phyloP scores from a whole-genome alignment of 192 early-diverging fungal genomes.

The Phycomyces nitens region DNA sequence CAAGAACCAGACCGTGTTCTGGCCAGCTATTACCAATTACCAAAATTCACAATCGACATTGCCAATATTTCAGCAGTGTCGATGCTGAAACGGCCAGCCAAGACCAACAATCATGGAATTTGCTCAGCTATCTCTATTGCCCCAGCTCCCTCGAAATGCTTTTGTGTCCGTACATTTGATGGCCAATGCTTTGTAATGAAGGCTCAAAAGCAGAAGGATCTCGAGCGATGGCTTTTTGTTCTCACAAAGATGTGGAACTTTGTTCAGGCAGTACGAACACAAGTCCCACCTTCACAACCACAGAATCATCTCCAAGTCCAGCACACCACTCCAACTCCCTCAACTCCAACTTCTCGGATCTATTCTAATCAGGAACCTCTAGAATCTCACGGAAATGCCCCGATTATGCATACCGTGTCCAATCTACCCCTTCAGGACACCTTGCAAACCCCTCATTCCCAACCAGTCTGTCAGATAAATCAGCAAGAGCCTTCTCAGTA shows the following conservation, averaged over 20 bases:
- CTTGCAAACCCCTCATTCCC: too few relatives aligned
- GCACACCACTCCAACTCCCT: constrained; percentile 1
- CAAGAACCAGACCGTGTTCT: constrained; percentile 46
- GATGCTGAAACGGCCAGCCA: constrained; percentile 18
- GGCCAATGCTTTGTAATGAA: constrained; percentile 25
- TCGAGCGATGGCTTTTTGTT: constrained; percentile 38
- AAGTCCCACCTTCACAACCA: too few relatives aligned
- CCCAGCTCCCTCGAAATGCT: constrained; percentile 2
- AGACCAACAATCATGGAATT: background rate
- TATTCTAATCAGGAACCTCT: background rate
- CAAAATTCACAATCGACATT: constrained; percentile 34
- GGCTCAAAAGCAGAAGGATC: constrained; percentile 35
- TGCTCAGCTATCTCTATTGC: background rate
- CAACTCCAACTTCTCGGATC: background rate
- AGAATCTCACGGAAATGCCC: background rate
- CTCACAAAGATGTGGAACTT: constrained; percentile 35
- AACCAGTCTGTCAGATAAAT: too few relatives aligned
- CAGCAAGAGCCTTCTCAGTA: too few relatives aligned
- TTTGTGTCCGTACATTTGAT: constrained; percentile 28
- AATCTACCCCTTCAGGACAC: background rate
- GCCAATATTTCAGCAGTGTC: constrained; percentile 27
- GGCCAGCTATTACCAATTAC: constrained; percentile 35
- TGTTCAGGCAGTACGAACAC: constrained; percentile 15
- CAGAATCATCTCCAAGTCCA: background rate
- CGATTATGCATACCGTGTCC: constrained; percentile 2